These are phyloP conservation scores for Saccharomycopsis schoenii DNA, from an alignment of 805 yeast species.

Conservation along the genomic window DNA sequence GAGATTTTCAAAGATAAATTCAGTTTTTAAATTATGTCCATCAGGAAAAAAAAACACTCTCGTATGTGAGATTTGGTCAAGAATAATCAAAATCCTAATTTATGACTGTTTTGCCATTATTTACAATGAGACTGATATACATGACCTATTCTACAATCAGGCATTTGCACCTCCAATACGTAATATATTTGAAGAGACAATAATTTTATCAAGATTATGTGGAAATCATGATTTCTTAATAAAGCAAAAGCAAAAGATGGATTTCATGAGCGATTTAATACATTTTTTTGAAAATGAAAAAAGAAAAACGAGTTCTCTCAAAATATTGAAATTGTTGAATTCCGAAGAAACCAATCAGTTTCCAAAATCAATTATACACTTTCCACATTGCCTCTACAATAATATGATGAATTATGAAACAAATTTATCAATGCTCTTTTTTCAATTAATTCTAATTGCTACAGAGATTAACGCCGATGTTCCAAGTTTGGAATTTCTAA, in stretches of 20 bases:
- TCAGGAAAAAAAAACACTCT: not conserved
- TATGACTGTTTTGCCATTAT: conserved; percentile 11
- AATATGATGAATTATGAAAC: not conserved
- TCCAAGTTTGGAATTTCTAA: conserved; percentile 8
- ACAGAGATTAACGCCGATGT: not conserved
- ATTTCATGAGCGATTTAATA: not conserved
- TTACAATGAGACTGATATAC: conserved; percentile 1
- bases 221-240: not conserved
- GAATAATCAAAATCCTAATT: conserved; percentile 1
- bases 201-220: not conserved
- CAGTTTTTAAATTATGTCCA: not conserved
- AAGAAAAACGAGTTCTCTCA: not conserved
- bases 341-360: not conserved
- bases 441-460: conserved; percentile 5
- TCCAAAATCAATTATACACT: not conserved
- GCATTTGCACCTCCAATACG: conserved; percentile 5
- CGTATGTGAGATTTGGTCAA: not conserved
- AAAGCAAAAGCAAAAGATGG: not conserved
- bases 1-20: not conserved
- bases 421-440: not conserved
- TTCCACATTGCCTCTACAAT: not conserved
- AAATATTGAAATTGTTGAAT: not conserved
- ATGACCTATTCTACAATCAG: conserved; percentile 2
- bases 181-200: conserved; percentile 6
- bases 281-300: not conserved